These are phyloP conservation scores for Aphanomyces cochlioides DNA, from an alignment of 352 stramenopile genomes.

Conservation along the genomic window DNA sequence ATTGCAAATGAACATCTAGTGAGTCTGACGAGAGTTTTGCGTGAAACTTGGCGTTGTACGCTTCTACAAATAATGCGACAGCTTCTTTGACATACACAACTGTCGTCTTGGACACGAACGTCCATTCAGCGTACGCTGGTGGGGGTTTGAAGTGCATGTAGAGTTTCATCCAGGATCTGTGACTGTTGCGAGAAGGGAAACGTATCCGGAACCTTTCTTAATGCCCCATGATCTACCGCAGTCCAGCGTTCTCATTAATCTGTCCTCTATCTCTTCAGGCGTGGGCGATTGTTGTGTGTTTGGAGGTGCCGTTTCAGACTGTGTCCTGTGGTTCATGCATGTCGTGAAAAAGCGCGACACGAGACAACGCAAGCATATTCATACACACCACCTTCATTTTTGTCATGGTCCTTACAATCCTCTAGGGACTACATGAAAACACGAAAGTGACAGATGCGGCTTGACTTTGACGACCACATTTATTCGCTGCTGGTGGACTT, in stretches of 20 bases:
- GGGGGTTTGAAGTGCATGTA: conserved; percentile 54
- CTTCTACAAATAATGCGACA: conserved; percentile 39
- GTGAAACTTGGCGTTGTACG: conserved; percentile 47
- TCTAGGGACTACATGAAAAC: no score
- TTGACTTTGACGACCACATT: not conserved
- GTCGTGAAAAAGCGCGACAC: no score
- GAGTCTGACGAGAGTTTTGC: conserved; percentile 32
- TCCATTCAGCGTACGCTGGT: conserved; percentile 13
- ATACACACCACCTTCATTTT: no score
- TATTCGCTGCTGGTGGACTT: conserved; percentile 40
- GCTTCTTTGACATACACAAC: conserved; percentile 37
- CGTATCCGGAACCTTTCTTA: not conserved
- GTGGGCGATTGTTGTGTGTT: no score
- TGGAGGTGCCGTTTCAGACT: no score
- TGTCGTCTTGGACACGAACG: conserved; percentile 5
- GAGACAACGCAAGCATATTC: no score
- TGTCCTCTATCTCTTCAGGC: no score
- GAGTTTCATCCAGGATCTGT: conserved; percentile 25
- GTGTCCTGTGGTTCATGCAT: no score
- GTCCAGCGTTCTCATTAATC: no score
- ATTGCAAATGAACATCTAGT: conserved; percentile 47
- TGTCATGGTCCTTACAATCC: no score
- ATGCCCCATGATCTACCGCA: no score
- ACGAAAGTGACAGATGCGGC: no score
- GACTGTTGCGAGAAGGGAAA: not conserved